Evolutionary conservation across 1,284 basidiomycete species (phyloP).

Genomic region (Leccinum variabile): DNA sequence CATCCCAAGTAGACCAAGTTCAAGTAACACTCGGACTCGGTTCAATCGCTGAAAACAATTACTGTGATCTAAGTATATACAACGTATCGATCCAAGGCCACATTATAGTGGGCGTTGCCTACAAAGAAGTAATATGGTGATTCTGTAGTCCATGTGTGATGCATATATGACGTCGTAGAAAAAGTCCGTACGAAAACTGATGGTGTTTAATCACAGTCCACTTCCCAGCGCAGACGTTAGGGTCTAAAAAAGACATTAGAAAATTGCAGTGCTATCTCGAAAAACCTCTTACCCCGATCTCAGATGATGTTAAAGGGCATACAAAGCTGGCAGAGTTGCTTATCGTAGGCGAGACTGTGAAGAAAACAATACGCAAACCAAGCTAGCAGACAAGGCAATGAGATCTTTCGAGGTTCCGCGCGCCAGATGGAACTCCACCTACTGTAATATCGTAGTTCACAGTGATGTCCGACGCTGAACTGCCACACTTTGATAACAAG

Average conservation of each 20-base stretch:
- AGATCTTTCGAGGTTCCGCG: conserved; percentile 8
- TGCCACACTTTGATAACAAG: conserved; percentile 68
- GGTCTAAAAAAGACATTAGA: conserved; percentile 18
- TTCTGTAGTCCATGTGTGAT: conserved; percentile 21
- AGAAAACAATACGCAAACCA: conserved; percentile 59
- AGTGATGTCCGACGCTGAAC: conserved; percentile 51
- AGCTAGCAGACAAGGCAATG: conserved; percentile 43
- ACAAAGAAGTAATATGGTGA: conserved; percentile 1
- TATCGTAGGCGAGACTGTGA: conserved; percentile 70
- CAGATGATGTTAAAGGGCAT: conserved; percentile 57
- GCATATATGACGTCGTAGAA: conserved; percentile 9
- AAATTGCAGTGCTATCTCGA: neutral
- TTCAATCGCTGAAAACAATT: neutral
- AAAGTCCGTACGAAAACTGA: conserved; percentile 12
- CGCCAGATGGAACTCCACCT: conserved; percentile 5
- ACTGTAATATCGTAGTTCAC: conserved; percentile 74
- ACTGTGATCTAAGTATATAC: neutral
- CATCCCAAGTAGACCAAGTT: conserved; percentile 31
- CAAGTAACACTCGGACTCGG: neutral
- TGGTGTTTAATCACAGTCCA: neutral
- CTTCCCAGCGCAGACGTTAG: conserved; percentile 21
- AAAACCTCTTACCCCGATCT: conserved; percentile 23
- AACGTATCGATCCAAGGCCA: neutral
- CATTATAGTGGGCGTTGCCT: neutral
- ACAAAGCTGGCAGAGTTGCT: conserved; percentile 63